A percentile compares a stretch with the other conserved stretches of the same genome.
phyloP scores from a whole-genome alignment of 805 yeast genomes.

The Saturnispora ahearnii region DNA sequence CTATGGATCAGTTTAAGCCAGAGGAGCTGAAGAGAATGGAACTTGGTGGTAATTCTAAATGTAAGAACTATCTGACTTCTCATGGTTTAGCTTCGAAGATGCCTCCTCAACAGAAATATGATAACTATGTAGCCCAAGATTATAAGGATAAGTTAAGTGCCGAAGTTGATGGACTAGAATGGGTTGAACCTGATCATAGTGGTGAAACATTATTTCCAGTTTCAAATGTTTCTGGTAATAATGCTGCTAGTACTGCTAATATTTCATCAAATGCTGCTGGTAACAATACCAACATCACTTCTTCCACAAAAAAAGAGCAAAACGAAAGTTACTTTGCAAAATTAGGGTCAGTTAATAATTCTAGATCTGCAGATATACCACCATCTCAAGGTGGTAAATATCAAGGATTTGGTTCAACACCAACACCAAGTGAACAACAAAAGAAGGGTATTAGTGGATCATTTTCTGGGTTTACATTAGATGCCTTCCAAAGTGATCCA shows the following conservation, averaged over 20 bases:
- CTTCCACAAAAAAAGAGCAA: constrained; percentile 32
- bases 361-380: constrained; percentile 68
- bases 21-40: constrained; percentile 90
- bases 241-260: not conserved
- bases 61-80: constrained; percentile 54
- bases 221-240: constrained; percentile 3
- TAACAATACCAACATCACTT: not conserved
- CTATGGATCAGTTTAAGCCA: constrained; percentile 97
- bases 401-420: constrained; percentile 84
- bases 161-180: constrained; percentile 62
- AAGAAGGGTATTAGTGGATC: constrained; percentile 29
- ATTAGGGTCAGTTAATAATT: constrained; percentile 62
- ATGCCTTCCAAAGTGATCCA: constrained; percentile 74
- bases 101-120: constrained; percentile 69
- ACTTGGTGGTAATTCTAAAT: constrained; percentile 80
- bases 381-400: constrained; percentile 94
- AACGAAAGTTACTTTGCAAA: constrained; percentile 79
- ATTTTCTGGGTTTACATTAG: constrained; percentile 50
- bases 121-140: constrained; percentile 89
- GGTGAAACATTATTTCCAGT: constrained; percentile 34
- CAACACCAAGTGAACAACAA: constrained; percentile 6
- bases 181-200: constrained; percentile 54
- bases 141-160: constrained; percentile 77
- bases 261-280: not conserved
- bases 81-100: constrained; percentile 62